Percentiles rank a stretch among this genome's conserved stretches.
Conservation (phyloP, 1,139 yeast genomes). For the Diutina mesorugosa region DNA sequence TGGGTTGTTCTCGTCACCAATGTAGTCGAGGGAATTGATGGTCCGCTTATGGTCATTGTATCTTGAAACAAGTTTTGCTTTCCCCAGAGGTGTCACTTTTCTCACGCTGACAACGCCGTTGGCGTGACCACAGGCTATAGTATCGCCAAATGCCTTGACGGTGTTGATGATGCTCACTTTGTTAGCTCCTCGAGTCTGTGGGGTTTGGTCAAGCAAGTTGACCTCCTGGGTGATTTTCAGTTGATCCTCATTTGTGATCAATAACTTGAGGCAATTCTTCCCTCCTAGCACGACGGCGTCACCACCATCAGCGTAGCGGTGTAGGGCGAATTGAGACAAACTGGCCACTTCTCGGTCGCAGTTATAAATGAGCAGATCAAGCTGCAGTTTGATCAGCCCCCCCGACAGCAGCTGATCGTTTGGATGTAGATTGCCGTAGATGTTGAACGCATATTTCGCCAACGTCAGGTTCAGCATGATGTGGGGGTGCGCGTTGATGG, state of each 20-base stretch:
- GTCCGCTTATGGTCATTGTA: constrained; percentile 68
- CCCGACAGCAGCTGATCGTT: constrained; percentile 6
- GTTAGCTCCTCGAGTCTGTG: constrained; percentile 8
- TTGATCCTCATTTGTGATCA: constrained; percentile 31
- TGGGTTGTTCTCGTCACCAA: constrained; percentile 16
- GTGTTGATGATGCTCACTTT: constrained; percentile 31
- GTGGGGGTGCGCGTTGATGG: background rate
- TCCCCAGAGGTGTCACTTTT: constrained; percentile 22
- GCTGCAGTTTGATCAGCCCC: constrained; percentile 5
- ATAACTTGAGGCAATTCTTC: constrained; percentile 38
- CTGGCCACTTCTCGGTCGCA: constrained; percentile 21
- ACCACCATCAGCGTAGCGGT: constrained; percentile 10
- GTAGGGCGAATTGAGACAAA: constrained; percentile 22
- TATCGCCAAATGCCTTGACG: constrained; percentile 20
- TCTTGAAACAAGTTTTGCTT: constrained; percentile 27
- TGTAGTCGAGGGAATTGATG: constrained; percentile 67
- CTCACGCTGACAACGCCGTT: constrained; percentile 25
- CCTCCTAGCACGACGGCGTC: constrained; percentile 47
- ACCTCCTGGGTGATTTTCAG: constrained; percentile 23
- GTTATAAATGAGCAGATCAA: constrained; percentile 9
- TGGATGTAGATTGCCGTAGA: constrained; percentile 15
- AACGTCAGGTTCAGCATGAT: constrained; percentile 3
- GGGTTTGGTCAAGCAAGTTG: constrained; percentile 35
- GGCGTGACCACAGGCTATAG: constrained; percentile 30
- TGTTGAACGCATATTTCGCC: constrained; percentile 24